Evolutionary conservation across 805 yeast genomes (phyloP).

Genomic region (Teunomyces atbi): DNA sequence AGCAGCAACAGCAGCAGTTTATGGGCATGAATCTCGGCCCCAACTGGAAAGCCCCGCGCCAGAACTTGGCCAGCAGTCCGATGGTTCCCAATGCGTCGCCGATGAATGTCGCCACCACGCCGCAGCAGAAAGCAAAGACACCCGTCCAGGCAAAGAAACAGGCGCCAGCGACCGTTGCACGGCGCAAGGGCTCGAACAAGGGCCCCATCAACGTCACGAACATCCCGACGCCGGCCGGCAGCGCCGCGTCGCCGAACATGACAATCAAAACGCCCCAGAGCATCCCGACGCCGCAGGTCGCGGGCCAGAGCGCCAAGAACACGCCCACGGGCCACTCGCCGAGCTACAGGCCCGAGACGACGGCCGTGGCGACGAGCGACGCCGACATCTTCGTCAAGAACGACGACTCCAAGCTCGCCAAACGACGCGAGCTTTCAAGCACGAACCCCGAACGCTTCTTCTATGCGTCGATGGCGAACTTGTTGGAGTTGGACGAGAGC

Average conservation of each 20-base stretch:
- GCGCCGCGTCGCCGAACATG: slow-evolving; percentile 39
- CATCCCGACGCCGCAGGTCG: slow-evolving; percentile 42
- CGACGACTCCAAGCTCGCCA: slow-evolving; percentile 43
- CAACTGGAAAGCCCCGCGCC: slow-evolving; percentile 13
- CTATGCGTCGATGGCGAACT: slow-evolving; percentile 50
- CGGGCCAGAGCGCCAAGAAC: slow-evolving; percentile 37
- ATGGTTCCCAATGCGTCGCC: slow-evolving; percentile 22
- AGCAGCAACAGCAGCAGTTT: slow-evolving; percentile 4
- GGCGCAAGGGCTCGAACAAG: slow-evolving; percentile 23
- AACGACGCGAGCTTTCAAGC: slow-evolving; percentile 45
- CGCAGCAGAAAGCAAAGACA: slow-evolving; percentile 1
- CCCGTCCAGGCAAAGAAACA: slow-evolving; percentile 8
- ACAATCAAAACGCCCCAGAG: slow-evolving; percentile 44
- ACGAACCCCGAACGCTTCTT: slow-evolving; percentile 49
- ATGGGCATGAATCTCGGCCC: slow-evolving; percentile 12
- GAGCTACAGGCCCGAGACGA: slow-evolving; percentile 14
- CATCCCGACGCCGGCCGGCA: slow-evolving; percentile 35
- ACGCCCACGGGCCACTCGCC: slow-evolving; percentile 43
- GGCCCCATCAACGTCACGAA: slow-evolving; percentile 23
- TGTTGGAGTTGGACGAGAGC: slow-evolving; percentile 45
- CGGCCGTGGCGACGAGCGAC: slow-evolving; percentile 11
- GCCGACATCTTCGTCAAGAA: slow-evolving; percentile 22
- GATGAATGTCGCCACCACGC: background rate
- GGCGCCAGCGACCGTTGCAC: slow-evolving; percentile 13
- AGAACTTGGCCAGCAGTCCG: slow-evolving; percentile 23